phyloP scores from a whole-genome alignment of 2,329 filamentous ascomycete species.

The Boeremia lycopersici region DNA sequence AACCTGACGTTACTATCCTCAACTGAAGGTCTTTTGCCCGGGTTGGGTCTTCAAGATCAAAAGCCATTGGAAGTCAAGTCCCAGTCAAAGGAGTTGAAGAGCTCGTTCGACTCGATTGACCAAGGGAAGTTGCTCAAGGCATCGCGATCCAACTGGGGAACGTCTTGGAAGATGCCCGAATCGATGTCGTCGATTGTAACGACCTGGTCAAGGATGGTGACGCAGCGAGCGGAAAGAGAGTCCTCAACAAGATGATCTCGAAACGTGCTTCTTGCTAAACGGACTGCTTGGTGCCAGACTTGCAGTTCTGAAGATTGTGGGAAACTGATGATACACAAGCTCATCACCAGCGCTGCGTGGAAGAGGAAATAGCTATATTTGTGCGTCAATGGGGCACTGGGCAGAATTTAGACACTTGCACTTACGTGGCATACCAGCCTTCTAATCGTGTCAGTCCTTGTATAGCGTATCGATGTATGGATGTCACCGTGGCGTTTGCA shows the following conservation, averaged over 20 bases:
- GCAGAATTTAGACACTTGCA: background rate
- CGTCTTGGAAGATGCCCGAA: conserved; percentile 23
- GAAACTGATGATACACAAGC: conserved; percentile 34
- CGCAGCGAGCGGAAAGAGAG: conserved; percentile 33
- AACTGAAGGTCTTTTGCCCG: conserved; percentile 15
- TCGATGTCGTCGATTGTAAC: conserved; percentile 27
- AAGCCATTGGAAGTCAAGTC: conserved; percentile 27
- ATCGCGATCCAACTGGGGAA: conserved; percentile 25
- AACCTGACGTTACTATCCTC: conserved; percentile 26
- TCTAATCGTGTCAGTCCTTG: conserved; percentile 28
- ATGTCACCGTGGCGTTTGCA: conserved; percentile 32
- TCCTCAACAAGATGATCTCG: conserved; percentile 29
- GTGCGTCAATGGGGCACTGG: background rate
- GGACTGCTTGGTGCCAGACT: conserved; percentile 30
- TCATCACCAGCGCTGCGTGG: conserved; percentile 32
- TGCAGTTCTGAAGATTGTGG: conserved; percentile 21
- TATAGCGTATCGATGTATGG: conserved; percentile 29
- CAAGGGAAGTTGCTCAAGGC: conserved; percentile 32
- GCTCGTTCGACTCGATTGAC: conserved; percentile 33
- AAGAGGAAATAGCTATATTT: conserved; percentile 30
- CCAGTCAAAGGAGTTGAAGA: conserved; percentile 35
- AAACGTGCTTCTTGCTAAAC: conserved; percentile 28
- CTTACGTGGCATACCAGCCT: conserved; percentile 37
- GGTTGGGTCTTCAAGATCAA: background rate
- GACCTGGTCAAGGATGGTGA: conserved; percentile 33